A percentile compares a stretch with the other conserved stretches of the same genome.
Evolutionary conservation across 768 basidiomycete genomes (phyloP).

Genomic region (Tulasnella sp.): DNA sequence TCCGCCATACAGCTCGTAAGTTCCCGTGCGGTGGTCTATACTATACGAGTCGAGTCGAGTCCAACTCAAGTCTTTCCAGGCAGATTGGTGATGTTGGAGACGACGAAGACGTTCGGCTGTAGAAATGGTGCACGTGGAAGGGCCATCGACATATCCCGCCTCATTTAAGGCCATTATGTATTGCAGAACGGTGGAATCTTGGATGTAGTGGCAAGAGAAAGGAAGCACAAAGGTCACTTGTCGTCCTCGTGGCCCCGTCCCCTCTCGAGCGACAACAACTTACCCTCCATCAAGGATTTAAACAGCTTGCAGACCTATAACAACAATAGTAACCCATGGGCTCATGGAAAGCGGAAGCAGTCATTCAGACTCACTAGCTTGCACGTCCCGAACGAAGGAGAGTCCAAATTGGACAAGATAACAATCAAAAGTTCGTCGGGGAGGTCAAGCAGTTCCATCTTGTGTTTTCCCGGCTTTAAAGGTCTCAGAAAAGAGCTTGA

Average conservation of each 20-base stretch:
- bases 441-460: slow-evolving; percentile 16
- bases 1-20: slow-evolving; percentile 22
- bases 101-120: slow-evolving; percentile 16
- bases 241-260: neutral
- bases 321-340: too few species aligned
- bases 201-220: neutral
- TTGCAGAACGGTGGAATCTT: slow-evolving; percentile 14
- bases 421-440: slow-evolving; percentile 18
- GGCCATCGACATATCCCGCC: slow-evolving; percentile 18
- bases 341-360: neutral
- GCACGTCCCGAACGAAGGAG: neutral
- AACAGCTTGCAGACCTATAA: slow-evolving; percentile 13
- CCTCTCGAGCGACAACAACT: neutral
- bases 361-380: neutral
- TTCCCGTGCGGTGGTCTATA: slow-evolving; percentile 8
- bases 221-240: neutral
- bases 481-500: neutral
- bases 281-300: slow-evolving; percentile 4
- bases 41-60: neutral
- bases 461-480: neutral
- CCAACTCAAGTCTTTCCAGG: slow-evolving; percentile 18
- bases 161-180: slow-evolving; percentile 7
- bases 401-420: neutral
- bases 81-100: slow-evolving; percentile 13
- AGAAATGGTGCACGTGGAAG: slow-evolving; percentile 2